phyloP scores from a whole-genome alignment of 2,329 filamentous ascomycete species.

The Stemphylium lycopersici region DNA sequence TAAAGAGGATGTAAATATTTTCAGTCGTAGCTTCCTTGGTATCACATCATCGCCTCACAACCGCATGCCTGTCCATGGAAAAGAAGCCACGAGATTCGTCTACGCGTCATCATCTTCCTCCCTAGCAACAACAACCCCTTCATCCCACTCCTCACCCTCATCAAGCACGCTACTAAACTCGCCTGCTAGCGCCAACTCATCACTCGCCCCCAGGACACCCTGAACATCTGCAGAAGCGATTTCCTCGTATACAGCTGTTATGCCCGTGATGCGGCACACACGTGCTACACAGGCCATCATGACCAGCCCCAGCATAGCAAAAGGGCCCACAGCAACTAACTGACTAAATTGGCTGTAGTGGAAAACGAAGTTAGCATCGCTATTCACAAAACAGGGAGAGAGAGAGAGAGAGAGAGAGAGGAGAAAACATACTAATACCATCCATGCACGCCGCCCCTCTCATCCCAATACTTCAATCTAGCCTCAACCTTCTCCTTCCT shows the following conservation, averaged over 20 bases:
- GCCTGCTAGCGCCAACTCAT: slow-evolving; percentile 46
- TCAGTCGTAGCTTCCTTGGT: too few species aligned
- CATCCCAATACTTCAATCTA: slow-evolving; percentile 49
- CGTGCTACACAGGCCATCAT: slow-evolving; percentile 52
- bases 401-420: neutral
- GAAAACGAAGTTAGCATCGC: slow-evolving; percentile 4
- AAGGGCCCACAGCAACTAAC: slow-evolving; percentile 53
- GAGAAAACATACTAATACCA: slow-evolving; percentile 46
- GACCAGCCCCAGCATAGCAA: slow-evolving; percentile 54
- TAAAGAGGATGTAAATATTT: too few species aligned
- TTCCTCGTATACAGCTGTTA: slow-evolving; percentile 51
- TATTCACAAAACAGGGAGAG: too few species aligned
- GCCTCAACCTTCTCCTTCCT: slow-evolving; percentile 32
- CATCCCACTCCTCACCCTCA: slow-evolving; percentile 40
- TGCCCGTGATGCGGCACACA: slow-evolving; percentile 49
- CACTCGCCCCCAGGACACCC: slow-evolving; percentile 51
- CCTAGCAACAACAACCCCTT: slow-evolving; percentile 31
- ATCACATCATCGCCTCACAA: too few species aligned
- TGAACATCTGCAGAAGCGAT: slow-evolving; percentile 51
- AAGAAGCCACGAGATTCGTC: too few species aligned
- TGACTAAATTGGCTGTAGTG: slow-evolving; percentile 51
- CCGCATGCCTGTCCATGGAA: too few species aligned
- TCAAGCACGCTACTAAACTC: slow-evolving; percentile 38
- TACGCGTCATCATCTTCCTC: slow-evolving; percentile 17
- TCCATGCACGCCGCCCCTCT: slow-evolving; percentile 36